Conservation (phyloP, 2,329 filamentous ascomycete species). For the Dothistroma septosporum region DNA sequence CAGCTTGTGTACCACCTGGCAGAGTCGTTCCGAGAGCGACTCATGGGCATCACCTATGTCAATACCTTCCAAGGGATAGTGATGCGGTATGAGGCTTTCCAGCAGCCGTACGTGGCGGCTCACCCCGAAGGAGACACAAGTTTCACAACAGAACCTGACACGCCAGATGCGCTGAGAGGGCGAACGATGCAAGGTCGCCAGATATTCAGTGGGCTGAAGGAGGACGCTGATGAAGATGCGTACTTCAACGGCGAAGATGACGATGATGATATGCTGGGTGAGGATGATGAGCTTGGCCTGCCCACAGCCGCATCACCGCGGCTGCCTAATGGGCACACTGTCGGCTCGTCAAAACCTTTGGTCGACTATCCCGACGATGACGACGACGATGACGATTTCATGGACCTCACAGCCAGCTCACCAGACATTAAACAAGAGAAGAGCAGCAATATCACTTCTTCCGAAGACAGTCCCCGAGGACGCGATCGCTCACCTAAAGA, state of each 20-base stretch:
- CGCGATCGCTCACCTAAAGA: conserved; percentile 24
- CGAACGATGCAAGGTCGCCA: conserved; percentile 51
- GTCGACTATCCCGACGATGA: conserved; percentile 95
- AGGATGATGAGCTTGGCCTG: conserved; percentile 32
- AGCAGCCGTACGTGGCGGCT: conserved; percentile 41
- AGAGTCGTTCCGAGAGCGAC: conserved; percentile 73
- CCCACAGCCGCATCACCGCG: conserved; percentile 23
- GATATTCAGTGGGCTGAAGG: conserved; percentile 65
- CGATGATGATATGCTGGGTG: conserved; percentile 61
- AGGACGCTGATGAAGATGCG: conserved; percentile 82
- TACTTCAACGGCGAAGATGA: conserved; percentile 92
- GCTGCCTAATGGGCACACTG: conserved; percentile 54
- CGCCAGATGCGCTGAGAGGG: conserved; percentile 40
- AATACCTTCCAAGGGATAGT: conserved; percentile 78
- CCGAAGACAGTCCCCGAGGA: conserved; percentile 18
- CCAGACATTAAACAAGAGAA: conserved; percentile 38
- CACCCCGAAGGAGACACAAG: conserved; percentile 58
- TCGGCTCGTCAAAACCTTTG: conserved; percentile 64
- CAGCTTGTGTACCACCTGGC: conserved; percentile 79
- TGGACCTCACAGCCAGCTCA: conserved; percentile 53
- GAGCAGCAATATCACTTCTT: conserved; percentile 23
- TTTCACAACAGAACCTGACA: conserved; percentile 65
- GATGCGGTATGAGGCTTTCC: conserved; percentile 71
- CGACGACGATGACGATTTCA: conserved; percentile 54
- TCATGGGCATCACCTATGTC: conserved; percentile 74